Conservation (phyloP, 1,284 basidiomycete species). For the Phellinidium pouzarii region DNA sequence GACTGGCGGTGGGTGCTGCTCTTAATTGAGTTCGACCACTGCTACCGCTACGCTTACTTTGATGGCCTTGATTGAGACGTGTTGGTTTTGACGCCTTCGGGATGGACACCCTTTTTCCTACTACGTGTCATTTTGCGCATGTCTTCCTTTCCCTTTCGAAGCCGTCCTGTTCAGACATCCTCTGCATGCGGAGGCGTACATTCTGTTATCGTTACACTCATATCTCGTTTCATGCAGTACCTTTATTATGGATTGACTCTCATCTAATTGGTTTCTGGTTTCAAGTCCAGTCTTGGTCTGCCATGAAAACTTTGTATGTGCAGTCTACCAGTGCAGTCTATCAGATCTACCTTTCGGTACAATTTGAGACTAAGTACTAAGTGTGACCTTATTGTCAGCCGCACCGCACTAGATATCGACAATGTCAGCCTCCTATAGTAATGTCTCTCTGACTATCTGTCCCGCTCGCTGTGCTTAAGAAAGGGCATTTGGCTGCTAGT, state of each 20-base stretch:
- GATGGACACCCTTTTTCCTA: conserved; percentile 3
- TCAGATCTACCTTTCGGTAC: too few relatives aligned
- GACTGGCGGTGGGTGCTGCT: conserved; percentile 18
- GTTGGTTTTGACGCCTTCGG: not conserved
- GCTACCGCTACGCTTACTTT: not conserved
- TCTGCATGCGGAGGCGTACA: conserved; percentile 9
- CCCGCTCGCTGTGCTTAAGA: not conserved
- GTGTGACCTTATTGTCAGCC: too few relatives aligned
- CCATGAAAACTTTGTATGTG: too few relatives aligned
- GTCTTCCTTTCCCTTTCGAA: not conserved
- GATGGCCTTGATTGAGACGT: not conserved
- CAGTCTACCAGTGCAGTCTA: too few relatives aligned
- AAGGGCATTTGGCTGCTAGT: not conserved
- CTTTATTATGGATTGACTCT: conserved; percentile 14
- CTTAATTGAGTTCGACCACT: conserved; percentile 5
- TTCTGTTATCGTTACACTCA: conserved; percentile 9
- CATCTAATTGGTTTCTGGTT: conserved; percentile 12
- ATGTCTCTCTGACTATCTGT: not conserved
- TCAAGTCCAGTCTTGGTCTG: not conserved
- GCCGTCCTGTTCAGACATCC: not conserved
- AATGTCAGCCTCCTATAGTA: too few relatives aligned
- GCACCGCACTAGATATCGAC: too few relatives aligned
- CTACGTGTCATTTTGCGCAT: not conserved
- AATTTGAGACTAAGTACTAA: too few relatives aligned
- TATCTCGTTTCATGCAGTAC: conserved; percentile 5